Base-by-base conservation (phyloP, 192 early-diverging fungal genomes). In the Rhizophagus clarus region DNA sequence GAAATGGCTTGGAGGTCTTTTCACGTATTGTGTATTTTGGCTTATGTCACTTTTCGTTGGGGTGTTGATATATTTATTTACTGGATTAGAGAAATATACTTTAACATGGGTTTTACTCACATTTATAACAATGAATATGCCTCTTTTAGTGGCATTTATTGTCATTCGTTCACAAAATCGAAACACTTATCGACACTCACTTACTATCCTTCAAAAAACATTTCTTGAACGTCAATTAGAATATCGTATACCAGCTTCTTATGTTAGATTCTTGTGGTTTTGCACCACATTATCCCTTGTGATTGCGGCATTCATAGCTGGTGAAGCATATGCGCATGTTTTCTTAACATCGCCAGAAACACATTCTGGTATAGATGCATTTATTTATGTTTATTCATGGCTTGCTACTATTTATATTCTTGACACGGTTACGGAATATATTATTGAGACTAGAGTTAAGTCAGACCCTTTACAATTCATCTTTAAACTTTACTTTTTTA, bases 191-290 rank as follows among this genome's bases (percentile, higher is more conserved):
- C 76, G 87, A 37, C 81, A 85, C n/a, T 83, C 86, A 5, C 78
- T 86, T 31, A 88, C 85, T 45, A 80, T 88, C 49, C 84, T 84
- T 34, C 88, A 89, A 78, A 89, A 90, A 75, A 89, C 90, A 24
- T 88, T 92, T 64, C 83, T 90, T 49, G 87, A 88, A 28, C 72
- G 75, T 4, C 80, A 83, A 34, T 75, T 85, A 76, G 79, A 83
- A 29, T 72, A 74, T 24, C 90, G 90, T 24, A 89, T 90, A 14
- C 93, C 93, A 14, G 81, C 90, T 1, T 93, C 92, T 7, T 94
- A 94, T 76, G 84, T 87, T 20, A 91, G 93, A 3, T 94, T 94
- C 70, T 83, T 94, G 17, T 94, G 93, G 93, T 94, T 94, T 84
- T 92, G 91, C 85, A 82, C 87, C 24, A 86, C 90, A 28, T 87